A percentile compares a stretch with the other conserved stretches of the same genome.
Conservation (phyloP, 2,329 filamentous ascomycete genomes). For the Monilinia polystroma region DNA sequence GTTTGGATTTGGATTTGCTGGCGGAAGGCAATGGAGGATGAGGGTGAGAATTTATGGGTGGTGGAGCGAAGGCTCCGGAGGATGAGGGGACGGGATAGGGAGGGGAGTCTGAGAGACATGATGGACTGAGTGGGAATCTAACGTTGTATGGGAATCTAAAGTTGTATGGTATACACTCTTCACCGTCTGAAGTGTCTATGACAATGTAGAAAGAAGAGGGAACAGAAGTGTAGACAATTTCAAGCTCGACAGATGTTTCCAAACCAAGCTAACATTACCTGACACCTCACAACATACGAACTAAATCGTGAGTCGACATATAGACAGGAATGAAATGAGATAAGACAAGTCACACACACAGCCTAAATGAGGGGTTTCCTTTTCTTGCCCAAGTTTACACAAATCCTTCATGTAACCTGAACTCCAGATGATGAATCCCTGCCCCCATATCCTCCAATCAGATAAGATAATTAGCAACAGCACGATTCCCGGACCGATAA, state of each 20-base stretch:
- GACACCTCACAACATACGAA: neutral
- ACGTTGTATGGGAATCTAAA: neutral
- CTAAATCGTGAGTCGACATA: slow-evolving; percentile 7
- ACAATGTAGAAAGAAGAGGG: neutral
- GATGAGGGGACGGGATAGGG: neutral
- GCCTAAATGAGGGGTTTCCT: slow-evolving; percentile 4
- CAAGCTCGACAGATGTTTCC: neutral
- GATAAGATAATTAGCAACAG: no score
- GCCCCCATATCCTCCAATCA: no score
- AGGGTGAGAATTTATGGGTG: neutral
- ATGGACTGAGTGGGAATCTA: neutral
- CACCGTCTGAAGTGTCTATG: neutral
- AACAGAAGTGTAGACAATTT: neutral
- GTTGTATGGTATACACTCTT: neutral
- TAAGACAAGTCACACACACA: neutral
- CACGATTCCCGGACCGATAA: no score
- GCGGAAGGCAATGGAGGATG: neutral
- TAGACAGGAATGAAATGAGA: slow-evolving; percentile 2
- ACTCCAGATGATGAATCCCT: neutral
- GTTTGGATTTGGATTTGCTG: neutral
- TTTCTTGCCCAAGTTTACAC: neutral
- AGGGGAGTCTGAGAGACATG: neutral
- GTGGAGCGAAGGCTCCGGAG: neutral
- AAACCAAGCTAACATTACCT: neutral
- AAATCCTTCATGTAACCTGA: neutral